A percentile compares a stretch with the other conserved stretches of the same genome.
Evolutionary conservation across 1,284 basidiomycete genomes (phyloP).

Genomic region (Mycocalia duriaeana): DNA sequence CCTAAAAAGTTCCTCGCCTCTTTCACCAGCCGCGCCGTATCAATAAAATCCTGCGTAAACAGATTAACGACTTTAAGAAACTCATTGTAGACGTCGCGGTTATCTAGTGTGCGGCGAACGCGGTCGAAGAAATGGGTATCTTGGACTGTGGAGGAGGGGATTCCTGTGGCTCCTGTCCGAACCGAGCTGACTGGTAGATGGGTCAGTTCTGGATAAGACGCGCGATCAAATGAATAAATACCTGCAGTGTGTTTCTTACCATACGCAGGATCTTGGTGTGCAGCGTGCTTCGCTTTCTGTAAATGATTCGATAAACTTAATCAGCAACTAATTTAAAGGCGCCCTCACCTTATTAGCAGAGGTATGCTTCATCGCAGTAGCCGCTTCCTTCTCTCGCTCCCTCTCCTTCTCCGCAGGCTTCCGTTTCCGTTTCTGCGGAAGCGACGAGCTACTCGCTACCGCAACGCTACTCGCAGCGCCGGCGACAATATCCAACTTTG

Average conservation of each 20-base stretch:
- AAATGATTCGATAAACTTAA: constrained; percentile 3
- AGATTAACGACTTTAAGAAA: constrained; percentile 95
- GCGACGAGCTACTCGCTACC: constrained; percentile 18
- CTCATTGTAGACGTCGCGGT: constrained; percentile 89
- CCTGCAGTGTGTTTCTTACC: constrained; percentile 19
- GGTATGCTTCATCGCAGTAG: neutral
- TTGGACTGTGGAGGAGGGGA: constrained; percentile 56
- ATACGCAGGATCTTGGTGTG: constrained; percentile 29
- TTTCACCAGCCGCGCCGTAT: constrained; percentile 75
- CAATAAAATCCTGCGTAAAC: constrained; percentile 92
- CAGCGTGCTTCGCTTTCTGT: constrained; percentile 34
- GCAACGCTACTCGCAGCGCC: no score
- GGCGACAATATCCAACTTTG: constrained; percentile 31
- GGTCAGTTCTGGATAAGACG: constrained; percentile 25
- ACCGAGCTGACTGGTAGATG: no score
- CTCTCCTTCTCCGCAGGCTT: constrained; percentile 45
- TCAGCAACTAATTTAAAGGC: no score
- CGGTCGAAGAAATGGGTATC: constrained; percentile 92
- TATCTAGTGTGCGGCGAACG: constrained; percentile 85
- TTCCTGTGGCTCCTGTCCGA: no score
- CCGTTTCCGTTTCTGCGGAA: constrained; percentile 63
- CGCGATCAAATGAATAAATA: constrained; percentile 23
- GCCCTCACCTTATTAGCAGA: no score
- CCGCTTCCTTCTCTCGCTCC: constrained; percentile 30
- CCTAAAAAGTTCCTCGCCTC: constrained; percentile 63